Evolutionary conservation across 805 yeast genomes (phyloP), one percentile per base, ranked within the genome.

Genomic region (Nakazawaea pomicola): DNA sequence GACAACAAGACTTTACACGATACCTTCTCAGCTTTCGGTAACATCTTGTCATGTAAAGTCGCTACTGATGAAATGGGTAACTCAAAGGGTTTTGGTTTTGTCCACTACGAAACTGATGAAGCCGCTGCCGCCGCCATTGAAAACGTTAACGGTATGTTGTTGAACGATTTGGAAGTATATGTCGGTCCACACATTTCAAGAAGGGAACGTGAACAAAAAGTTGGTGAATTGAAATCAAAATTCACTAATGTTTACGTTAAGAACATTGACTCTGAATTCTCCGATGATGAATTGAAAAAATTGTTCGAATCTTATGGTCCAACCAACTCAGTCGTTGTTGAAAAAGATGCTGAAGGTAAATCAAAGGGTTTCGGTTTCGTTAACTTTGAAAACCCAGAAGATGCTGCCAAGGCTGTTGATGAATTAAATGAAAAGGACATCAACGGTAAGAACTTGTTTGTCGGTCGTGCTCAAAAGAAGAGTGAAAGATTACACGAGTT

Each of bases 391-490:
- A 62, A 68, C 55, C 99, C 91, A 68, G 89, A 83, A 58, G 75
- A 80, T 54, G 99, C 99, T 52, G 78, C 74, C 55, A 78, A 79
- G 70, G 96, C 98, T 47, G 95, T 91, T 54, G 97, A 87, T 41
- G 93, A 74, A 58, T 79, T 91, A 65, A 86, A 93, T 71, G 96
- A 83, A 64, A 71, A 67, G 55, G 98, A 93, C 62, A 65, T 83
- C 64, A 80, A 78, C 57, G 95, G 93, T 59, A 87, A 86, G 73
- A 78, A 73, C 67, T 70, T 93, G 52, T 93, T 80, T 66, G 99
- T 91, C 59, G 96, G 97, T 59, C 88, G 99, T 71, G 99, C 99
- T 55, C 99, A 93, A 76, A 91, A 89, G 89, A 91, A 89, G 80
- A 77, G 85, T 68, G 99, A 93, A 79, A 90, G 99, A 76, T 68